phyloP scores from a whole-genome alignment of 208 protist species.

The Acanthamoeba castellanii region DNA sequence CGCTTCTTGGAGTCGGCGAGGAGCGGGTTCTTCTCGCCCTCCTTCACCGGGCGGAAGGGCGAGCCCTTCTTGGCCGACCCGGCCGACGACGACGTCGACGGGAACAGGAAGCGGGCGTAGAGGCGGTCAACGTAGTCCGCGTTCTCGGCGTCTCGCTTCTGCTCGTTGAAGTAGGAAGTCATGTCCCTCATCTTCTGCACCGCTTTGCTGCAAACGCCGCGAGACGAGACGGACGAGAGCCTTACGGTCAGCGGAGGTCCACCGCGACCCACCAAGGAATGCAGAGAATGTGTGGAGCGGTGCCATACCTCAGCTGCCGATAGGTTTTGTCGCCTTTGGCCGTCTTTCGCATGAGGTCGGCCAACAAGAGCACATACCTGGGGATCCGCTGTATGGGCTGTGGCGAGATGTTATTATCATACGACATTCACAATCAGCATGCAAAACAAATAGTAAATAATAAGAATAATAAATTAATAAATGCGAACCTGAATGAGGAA shows the following conservation, averaged over 20 bases:
- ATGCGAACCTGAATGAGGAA: constrained; percentile 53
- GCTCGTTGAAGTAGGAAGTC: constrained; percentile 57
- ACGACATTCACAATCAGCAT: not conserved
- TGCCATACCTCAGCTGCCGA: not conserved
- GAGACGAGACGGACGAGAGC: no score
- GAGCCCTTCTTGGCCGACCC: constrained; percentile 3
- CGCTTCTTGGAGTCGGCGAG: constrained; percentile 54
- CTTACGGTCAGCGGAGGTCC: not conserved
- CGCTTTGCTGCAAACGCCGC: constrained; percentile 10
- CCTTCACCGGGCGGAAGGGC: constrained; percentile 30
- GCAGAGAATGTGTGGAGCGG: not conserved
- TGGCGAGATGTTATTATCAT: not conserved
- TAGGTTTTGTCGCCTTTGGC: constrained; percentile 2
- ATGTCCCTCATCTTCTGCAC: constrained; percentile 64
- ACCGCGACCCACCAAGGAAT: not conserved
- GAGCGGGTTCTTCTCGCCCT: constrained; percentile 50
- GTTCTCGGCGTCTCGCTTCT: constrained; percentile 71
- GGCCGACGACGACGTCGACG: not conserved
- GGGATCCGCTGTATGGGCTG: constrained; percentile 53
- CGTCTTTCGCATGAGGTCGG: constrained; percentile 61
- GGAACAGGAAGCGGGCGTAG: constrained; percentile 30
- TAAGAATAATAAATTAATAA: not conserved
- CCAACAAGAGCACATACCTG: constrained; percentile 32
- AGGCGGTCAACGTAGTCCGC: constrained; percentile 38
- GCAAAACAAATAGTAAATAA: not conserved